These are phyloP conservation scores for Lodderomyces jiufengensis DNA, from an alignment of 1,139 yeast species.

Conservation along the genomic window DNA sequence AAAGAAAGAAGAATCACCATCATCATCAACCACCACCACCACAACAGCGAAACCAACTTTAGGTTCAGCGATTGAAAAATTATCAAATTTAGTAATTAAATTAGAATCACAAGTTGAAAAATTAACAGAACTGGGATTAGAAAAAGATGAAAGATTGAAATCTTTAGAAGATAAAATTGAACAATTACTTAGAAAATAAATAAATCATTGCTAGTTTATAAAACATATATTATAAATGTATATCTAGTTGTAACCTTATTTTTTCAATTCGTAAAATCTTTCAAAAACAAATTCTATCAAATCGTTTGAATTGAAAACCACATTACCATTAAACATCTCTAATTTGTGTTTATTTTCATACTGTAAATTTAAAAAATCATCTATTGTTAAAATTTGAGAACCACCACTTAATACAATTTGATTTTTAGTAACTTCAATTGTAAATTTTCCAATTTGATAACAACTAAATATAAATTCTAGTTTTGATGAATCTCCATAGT, in stretches of 20 bases:
- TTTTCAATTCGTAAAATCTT: slow-evolving; percentile 58
- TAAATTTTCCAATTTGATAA: slow-evolving; percentile 68
- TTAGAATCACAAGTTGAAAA: slow-evolving; percentile 54
- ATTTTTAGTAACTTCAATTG: slow-evolving; percentile 57
- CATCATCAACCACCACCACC: not conserved
- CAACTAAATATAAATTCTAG: slow-evolving; percentile 74
- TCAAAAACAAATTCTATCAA: slow-evolving; percentile 66
- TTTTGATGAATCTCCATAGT: slow-evolving; percentile 50
- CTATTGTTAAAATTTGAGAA: slow-evolving; percentile 52
- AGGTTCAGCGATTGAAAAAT: slow-evolving; percentile 65
- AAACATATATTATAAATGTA: not conserved
- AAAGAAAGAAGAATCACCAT: not conserved
- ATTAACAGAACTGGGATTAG: slow-evolving; percentile 51
- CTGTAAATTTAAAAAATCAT: slow-evolving; percentile 66
- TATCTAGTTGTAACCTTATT: not conserved
- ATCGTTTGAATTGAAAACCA: slow-evolving; percentile 60
- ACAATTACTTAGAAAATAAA: slow-evolving; percentile 28
- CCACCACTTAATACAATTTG: slow-evolving; percentile 51
- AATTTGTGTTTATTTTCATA: slow-evolving; percentile 53
- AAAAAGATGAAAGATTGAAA: slow-evolving; percentile 58
- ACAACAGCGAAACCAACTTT: slow-evolving; percentile 50
- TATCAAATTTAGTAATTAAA: slow-evolving; percentile 52
- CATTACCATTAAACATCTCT: slow-evolving; percentile 61
- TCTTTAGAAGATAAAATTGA: slow-evolving; percentile 43
- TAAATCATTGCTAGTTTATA: not conserved